Conservation (phyloP, 441 rosid genomes). For the Brassica balearica region DNA sequence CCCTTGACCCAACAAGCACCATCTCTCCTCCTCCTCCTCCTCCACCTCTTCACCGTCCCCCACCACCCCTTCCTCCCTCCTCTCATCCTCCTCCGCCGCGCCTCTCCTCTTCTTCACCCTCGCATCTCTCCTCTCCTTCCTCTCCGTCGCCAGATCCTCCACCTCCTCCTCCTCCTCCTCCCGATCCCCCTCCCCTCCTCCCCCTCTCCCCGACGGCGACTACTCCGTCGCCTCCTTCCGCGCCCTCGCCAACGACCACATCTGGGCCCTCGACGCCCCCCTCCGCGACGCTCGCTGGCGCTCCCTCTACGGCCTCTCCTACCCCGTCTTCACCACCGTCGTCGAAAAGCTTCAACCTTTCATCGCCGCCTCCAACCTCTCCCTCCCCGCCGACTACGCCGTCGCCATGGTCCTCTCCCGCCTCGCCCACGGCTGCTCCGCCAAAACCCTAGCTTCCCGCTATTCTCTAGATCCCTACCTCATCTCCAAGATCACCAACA, state of each 20-base stretch:
- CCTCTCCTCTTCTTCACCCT: slow-evolving; percentile 72
- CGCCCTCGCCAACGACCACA: slow-evolving; percentile 85
- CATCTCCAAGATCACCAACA: slow-evolving; percentile 90
- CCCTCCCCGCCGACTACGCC: slow-evolving; percentile 92
- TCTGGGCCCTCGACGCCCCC: slow-evolving; percentile 80
- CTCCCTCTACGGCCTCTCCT: slow-evolving; percentile 82
- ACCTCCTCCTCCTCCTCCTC: slow-evolving; percentile 38
- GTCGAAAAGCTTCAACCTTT: slow-evolving; percentile 91
- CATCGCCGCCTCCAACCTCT: slow-evolving; percentile 86
- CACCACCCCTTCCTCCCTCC: slow-evolving; percentile 55
- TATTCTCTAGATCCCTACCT: slow-evolving; percentile 92
- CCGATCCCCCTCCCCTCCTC: slow-evolving; percentile 47
- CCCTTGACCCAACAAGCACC: slow-evolving; percentile 69
- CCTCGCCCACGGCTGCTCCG: slow-evolving; percentile 77
- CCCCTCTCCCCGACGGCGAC: slow-evolving; percentile 53
- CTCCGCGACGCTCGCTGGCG: slow-evolving; percentile 90
- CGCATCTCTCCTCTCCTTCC: slow-evolving; percentile 80
- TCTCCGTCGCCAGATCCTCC: slow-evolving; percentile 59
- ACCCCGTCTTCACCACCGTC: slow-evolving; percentile 86
- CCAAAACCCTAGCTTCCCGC: slow-evolving; percentile 70
- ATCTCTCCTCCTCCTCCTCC: slow-evolving; percentile 45
- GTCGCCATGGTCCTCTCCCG: slow-evolving; percentile 97
- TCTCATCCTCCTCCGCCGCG: slow-evolving; percentile 66
- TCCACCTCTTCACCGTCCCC: slow-evolving; percentile 54
- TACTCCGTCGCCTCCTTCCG: slow-evolving; percentile 86